Evolutionary conservation across 2,329 filamentous ascomycete species (phyloP).

Genomic region (Talaromyces islandicus): DNA sequence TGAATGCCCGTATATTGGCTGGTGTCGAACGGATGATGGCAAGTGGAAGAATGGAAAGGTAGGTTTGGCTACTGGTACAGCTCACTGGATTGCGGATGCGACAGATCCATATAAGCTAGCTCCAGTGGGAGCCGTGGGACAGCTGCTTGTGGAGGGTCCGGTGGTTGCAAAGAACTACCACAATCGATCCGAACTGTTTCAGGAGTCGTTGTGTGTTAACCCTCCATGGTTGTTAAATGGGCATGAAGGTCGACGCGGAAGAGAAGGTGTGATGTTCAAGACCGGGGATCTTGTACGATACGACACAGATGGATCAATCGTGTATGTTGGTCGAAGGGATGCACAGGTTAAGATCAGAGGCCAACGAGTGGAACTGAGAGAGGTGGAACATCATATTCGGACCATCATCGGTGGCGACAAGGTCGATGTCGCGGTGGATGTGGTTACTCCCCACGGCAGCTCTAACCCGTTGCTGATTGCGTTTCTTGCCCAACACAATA

Average conservation of each 20-base stretch:
- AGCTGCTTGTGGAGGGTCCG: slow-evolving; percentile 40
- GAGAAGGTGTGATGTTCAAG: slow-evolving; percentile 16
- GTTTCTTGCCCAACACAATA: background rate
- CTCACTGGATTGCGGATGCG: background rate
- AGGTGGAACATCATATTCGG: slow-evolving; percentile 10
- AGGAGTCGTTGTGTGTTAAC: background rate
- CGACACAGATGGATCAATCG: slow-evolving; percentile 16
- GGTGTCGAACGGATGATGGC: background rate
- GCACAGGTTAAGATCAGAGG: slow-evolving; percentile 56
- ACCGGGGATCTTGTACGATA: slow-evolving; percentile 25
- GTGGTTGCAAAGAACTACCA: slow-evolving; percentile 18
- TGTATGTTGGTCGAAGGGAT: slow-evolving; percentile 23
- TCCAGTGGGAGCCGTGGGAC: slow-evolving; percentile 36
- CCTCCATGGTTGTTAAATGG: background rate
- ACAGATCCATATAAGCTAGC: background rate
- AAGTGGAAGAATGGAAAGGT: background rate
- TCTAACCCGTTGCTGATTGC: background rate
- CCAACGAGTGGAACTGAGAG: slow-evolving; percentile 51
- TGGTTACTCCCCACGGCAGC: background rate
- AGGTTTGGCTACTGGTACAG: background rate
- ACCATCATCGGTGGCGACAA: background rate
- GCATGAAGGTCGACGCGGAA: background rate
- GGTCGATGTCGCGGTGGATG: slow-evolving; percentile 1
- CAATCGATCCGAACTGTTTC: background rate
- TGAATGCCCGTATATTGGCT: slow-evolving; percentile 2